Conservation (phyloP, 2,329 filamentous ascomycete species). For the Apiospora malaysiana region DNA sequence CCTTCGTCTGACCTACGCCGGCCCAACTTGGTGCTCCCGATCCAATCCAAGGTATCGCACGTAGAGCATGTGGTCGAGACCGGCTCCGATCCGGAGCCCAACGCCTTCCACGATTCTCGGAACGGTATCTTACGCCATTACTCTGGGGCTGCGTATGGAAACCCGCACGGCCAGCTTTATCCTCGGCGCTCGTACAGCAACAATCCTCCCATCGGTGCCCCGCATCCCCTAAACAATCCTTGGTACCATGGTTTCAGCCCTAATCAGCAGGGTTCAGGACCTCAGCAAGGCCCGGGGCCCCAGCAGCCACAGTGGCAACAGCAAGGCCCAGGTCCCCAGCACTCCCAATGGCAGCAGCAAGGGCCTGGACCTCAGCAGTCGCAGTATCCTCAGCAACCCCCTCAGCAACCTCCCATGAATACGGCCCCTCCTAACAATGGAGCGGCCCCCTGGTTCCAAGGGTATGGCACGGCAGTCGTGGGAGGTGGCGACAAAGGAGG, state of each 20-base stretch:
- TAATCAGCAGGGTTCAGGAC: not conserved
- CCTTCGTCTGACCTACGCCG: constrained; percentile 40
- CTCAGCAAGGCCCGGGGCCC: not conserved
- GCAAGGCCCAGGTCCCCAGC: not conserved
- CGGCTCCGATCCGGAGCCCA: constrained; percentile 60
- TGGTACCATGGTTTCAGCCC: constrained; percentile 47
- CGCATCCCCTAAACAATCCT: constrained; percentile 50
- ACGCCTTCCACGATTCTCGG: constrained; percentile 63
- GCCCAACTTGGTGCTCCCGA: constrained; percentile 54
- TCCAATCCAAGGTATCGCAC: constrained; percentile 56
- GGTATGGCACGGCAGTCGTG: constrained; percentile 28
- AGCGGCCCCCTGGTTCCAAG: constrained; percentile 31
- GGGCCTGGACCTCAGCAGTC: not conserved
- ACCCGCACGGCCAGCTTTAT: constrained; percentile 54
- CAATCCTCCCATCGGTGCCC: constrained; percentile 47
- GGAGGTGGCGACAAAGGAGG: constrained; percentile 2
- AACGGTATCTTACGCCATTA: constrained; percentile 62
- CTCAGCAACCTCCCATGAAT: not conserved
- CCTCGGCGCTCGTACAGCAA: constrained; percentile 43
- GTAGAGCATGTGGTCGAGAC: constrained; percentile 62
- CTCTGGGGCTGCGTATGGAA: constrained; percentile 61
- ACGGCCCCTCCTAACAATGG: constrained; percentile 21
- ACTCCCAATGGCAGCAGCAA: not conserved
- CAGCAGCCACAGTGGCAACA: not conserved
- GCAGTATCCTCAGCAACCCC: not conserved